Evolutionary conservation across 371 early-diverging fungal species (phyloP).

Genomic region (Funneliformis caledonium): DNA sequence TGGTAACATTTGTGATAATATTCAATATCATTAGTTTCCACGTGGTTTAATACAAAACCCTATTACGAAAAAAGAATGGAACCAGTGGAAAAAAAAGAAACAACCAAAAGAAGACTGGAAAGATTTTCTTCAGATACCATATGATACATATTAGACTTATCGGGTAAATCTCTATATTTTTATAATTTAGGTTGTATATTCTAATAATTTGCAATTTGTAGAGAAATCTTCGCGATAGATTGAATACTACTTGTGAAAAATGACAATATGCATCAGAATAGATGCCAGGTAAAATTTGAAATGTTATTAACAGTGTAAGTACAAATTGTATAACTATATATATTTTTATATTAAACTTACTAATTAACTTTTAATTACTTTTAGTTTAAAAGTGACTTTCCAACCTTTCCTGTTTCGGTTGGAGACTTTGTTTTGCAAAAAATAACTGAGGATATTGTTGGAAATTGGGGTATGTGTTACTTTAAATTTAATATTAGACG

Average conservation of each 20-base stretch:
- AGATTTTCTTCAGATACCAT: not conserved
- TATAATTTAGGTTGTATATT: too few relatives aligned
- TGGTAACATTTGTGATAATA: too few relatives aligned
- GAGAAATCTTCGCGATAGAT: too few relatives aligned
- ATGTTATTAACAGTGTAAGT: not conserved
- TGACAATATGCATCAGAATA: conserved; percentile 4
- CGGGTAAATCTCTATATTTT: too few relatives aligned
- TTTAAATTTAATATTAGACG: not conserved
- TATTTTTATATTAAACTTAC: not conserved
- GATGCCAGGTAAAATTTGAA: not conserved
- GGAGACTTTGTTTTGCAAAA: not conserved
- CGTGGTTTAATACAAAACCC: not conserved
- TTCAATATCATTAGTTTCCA: too few relatives aligned
- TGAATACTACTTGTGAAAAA: not conserved
- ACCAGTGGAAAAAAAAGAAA: not conserved
- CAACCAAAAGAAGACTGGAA: not conserved
- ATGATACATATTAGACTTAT: conserved; percentile 7
- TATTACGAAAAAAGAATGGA: not conserved
- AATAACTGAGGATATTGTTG: conserved; percentile 5
- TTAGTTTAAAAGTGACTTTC: conserved; percentile 11
- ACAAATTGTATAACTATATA: not conserved
- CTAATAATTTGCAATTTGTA: too few relatives aligned
- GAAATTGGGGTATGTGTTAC: not conserved
- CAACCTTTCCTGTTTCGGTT: not conserved
- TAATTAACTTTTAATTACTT: not conserved